Base-by-base conservation (phyloP, 139 green algal species). In the Pseudopediastrum boryanum region DNA sequence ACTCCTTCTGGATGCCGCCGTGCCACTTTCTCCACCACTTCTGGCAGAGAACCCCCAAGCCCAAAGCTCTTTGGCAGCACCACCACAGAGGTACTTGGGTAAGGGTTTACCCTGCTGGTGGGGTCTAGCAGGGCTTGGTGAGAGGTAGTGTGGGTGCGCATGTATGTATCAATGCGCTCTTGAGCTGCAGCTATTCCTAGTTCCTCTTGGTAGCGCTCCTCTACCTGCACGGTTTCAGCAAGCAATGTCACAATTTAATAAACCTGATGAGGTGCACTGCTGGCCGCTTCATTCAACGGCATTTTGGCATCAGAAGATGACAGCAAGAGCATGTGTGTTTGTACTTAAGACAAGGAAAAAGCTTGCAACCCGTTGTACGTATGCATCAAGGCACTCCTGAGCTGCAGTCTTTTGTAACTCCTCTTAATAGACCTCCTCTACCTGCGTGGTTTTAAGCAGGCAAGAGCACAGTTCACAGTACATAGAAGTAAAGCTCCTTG, bases 11-110 rank as follows among this genome's bases (percentile, higher is more conserved):
- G 8, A 23, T 78, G 71, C 54, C 54, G 50, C 23, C 3, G 23
- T 10, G 71, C 71, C 31, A 78, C 71, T 31, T 69, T 68, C 7
- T 21, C 9, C 7, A 78, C 27, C 25, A 41, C 56, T 31, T 78
- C 77, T 13, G 62, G 68, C n/a, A 61, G 39, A 2, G 77, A 77
- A 27, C 59, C 46, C n/a, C 87, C 89, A 48, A 82, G 42, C 4
- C 89, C 89, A 83, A 93, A 93, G 54, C 43, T 51, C 13, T n/a
- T 36, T 31, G 82, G 80, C 69, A 88, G 88, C 31, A 86, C 76
- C 25, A 85, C 51, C n/a, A 84, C 79, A 4, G 51, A 75, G 7
- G 83, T 21, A 29, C 81, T 89, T 38, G 87, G 81, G 44, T 84
- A 77, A 2, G 21, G 46, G 23, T 61, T 56, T 13, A 71, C 23